phyloP scores from a whole-genome alignment of 352 stramenopile species.

The Pythium periplocum region DNA sequence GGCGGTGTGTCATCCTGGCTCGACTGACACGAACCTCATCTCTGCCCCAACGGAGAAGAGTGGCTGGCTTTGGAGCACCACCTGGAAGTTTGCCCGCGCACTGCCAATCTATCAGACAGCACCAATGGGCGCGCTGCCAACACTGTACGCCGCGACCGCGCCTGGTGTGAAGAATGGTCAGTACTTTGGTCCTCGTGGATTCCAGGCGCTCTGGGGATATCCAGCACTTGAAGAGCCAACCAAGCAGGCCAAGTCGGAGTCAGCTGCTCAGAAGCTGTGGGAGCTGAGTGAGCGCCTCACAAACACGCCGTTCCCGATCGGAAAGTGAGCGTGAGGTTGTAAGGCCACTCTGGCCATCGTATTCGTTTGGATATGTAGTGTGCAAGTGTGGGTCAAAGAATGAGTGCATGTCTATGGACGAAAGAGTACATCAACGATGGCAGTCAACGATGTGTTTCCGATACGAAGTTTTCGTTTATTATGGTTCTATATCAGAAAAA shows the following conservation, averaged over 20 bases:
- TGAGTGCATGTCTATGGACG: too few species aligned
- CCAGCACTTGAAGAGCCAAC: conserved; percentile 26
- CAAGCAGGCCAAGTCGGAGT: conserved; percentile 22
- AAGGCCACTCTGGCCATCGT: too few species aligned
- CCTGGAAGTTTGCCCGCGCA: conserved; percentile 3
- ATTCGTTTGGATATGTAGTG: too few species aligned
- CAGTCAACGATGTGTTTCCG: too few species aligned
- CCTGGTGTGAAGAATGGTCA: conserved; percentile 18
- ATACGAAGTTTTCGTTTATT: too few species aligned
- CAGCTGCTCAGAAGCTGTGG: conserved; percentile 28
- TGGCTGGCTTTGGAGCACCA: too few species aligned
- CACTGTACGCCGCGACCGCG: conserved; percentile 35
- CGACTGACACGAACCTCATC: conserved; percentile 29
- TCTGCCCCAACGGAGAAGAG: conserved; percentile 7
- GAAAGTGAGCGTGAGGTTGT: too few species aligned
- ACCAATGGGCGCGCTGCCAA: conserved; percentile 35
- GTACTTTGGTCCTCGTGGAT: conserved; percentile 28
- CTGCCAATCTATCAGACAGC: conserved; percentile 35
- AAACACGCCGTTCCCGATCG: conserved; percentile 15
- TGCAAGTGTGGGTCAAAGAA: too few species aligned
- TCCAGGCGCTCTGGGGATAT: conserved; percentile 23
- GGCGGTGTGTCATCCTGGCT: conserved; percentile 28
- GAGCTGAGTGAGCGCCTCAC: conserved; percentile 36
- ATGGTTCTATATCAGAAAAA: too few species aligned
- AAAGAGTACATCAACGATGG: too few species aligned